Evolutionary conservation across 2,329 filamentous ascomycete genomes (phyloP).

Genomic region (Nemania diffusa): DNA sequence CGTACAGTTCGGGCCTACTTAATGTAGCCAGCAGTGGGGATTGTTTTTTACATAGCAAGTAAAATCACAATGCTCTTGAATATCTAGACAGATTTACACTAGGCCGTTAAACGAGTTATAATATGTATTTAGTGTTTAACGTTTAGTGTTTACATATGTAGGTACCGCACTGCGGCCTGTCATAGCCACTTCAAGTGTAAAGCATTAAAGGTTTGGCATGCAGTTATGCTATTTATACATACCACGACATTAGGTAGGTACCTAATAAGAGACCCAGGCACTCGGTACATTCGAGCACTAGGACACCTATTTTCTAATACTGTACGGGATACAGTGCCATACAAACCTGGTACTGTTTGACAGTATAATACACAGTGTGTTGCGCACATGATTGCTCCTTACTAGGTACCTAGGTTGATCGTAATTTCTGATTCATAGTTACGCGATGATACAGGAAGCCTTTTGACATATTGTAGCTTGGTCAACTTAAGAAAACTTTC

Average conservation of each 20-base stretch:
- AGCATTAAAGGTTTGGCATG: not conserved
- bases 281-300: too few species aligned
- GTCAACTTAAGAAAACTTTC: not conserved
- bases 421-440: not conserved
- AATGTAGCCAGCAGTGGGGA: not conserved
- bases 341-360: not conserved
- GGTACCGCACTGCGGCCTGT: not conserved
- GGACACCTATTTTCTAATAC: conserved; percentile 12
- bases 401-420: not conserved
- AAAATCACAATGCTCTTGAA: not conserved
- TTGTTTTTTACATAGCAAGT: not conserved
- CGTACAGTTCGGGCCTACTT: conserved; percentile 11
- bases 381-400: not conserved
- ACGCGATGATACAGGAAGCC: not conserved
- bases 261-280: too few species aligned
- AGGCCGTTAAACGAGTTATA: not conserved
- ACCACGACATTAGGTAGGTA: not conserved
- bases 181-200: not conserved
- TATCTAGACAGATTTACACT: not conserved
- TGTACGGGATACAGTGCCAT: not conserved
- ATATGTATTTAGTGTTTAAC: too few species aligned
- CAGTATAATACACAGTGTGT: not conserved
- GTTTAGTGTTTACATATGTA: not conserved
- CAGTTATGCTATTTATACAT: conserved; percentile 1
- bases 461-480: not conserved